Evolutionary conservation across 495 filamentous ascomycete species (phyloP).

Genomic region (Letharia columbiana): DNA sequence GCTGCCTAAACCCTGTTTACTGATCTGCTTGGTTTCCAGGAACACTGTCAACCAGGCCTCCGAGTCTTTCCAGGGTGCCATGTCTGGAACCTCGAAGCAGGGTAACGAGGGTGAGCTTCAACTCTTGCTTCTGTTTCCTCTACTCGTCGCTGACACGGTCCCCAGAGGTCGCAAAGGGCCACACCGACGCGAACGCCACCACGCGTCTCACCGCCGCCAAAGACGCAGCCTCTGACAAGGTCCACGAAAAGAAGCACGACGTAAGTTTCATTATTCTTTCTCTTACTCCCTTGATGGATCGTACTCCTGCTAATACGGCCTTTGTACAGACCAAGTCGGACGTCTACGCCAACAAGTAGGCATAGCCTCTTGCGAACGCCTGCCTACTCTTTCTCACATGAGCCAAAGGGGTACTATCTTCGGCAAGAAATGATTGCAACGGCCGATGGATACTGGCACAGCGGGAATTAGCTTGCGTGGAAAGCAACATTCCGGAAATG

Average conservation of each 20-base stretch:
- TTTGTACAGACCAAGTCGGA: slow-evolving; percentile 16
- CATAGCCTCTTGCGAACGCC: not conserved
- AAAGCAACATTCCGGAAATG: not conserved
- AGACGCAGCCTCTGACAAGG: slow-evolving; percentile 50
- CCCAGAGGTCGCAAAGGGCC: slow-evolving; percentile 49
- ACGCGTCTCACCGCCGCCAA: slow-evolving; percentile 48
- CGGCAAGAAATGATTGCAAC: not conserved
- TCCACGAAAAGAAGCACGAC: slow-evolving; percentile 45
- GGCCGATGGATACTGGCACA: not conserved
- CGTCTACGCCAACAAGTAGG: slow-evolving; percentile 21
- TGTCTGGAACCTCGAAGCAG: slow-evolving; percentile 48
- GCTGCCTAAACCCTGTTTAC: not conserved
- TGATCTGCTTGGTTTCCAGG: slow-evolving; percentile 22
- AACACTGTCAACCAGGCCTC: slow-evolving; percentile 55
- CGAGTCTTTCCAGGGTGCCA: slow-evolving; percentile 47
- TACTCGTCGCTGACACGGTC: slow-evolving; percentile 7
- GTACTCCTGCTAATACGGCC: not conserved
- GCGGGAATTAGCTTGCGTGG: not conserved
- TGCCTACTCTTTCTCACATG: not conserved
- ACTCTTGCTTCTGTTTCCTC: not conserved
- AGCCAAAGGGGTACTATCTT: not conserved
- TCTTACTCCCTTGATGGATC: not conserved
- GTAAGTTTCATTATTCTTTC: slow-evolving; percentile 5
- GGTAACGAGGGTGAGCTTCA: slow-evolving; percentile 44
- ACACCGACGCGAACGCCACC: slow-evolving; percentile 35